Evolutionary conservation across 202 grass and related monocot genomes (phyloP), one percentile per base, ranked within the genome.

Genomic region (Dendrocalamus latiflorus): DNA sequence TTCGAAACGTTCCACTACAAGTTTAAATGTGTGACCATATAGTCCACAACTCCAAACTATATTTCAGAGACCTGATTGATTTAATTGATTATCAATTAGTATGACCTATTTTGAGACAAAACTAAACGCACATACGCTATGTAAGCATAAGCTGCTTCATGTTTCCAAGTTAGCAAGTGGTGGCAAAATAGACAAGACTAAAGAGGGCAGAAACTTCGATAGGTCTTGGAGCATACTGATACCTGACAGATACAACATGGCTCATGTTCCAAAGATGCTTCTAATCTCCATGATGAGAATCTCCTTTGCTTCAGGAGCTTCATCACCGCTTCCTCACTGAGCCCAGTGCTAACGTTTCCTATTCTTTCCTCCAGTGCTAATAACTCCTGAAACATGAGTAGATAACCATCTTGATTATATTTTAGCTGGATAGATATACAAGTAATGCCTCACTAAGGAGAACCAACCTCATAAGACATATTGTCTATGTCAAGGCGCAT

Each of bases 231-330:
- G 65, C n/a, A 74, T 15, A 78, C 61, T 24, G n/a, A 51, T 99
- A 99, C 96, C 96, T 94, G 96, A 65, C 96, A 99, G 78, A 99
- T 92, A 88, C 91, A 99, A 45, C 96, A 99, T 37, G 93, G 93
- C 72, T 96, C 93, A 49, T 68, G 65, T 74, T 96, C 85, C 12
- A 72, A 56, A 62, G 80, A 87, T 87, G 76, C 60, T 78, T 81
- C 77, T n/a, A n/a, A n/a, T n/a, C n/a, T n/a, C n/a, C n/a, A n/a
- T n/a, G n/a, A n/a, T n/a, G n/a, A n/a, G n/a, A 89, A 93, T 61
- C 86, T 94, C 25, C 55, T 81, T 87, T 86, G 91, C 68, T 92
- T 99, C 5, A 99, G 81, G 54, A 77, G 79, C 83, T 94, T 99
- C 60, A 67, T 59, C 81, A 96, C 83, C 37, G 41, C 81, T 26